Percentiles rank a stretch among this genome's conserved stretches.
These are phyloP conservation scores for Emergomyces pasteurianus DNA, from an alignment of 2,329 filamentous ascomycete species.

Conservation along the genomic window DNA sequence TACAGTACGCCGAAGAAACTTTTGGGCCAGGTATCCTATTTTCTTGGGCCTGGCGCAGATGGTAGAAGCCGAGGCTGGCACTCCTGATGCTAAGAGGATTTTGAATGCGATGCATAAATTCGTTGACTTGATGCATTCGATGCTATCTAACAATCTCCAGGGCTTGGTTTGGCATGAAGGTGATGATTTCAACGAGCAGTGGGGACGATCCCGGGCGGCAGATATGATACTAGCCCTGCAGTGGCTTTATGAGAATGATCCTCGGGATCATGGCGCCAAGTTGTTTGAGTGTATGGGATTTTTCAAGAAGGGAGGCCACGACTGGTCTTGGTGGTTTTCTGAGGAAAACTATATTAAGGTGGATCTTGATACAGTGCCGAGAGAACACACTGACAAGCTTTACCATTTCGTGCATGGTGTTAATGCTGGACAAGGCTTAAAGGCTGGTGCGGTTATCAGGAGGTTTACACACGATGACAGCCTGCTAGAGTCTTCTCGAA, in stretches of 20 bases:
- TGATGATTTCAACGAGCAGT: constrained; percentile 32
- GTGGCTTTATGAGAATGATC: constrained; percentile 38
- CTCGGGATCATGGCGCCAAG: constrained; percentile 22
- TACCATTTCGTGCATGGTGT: constrained; percentile 37
- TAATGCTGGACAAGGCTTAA: constrained; percentile 38
- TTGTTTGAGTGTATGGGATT: constrained; percentile 35
- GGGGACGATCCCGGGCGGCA: constrained; percentile 28
- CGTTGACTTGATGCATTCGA: constrained; percentile 39
- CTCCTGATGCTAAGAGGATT: constrained; percentile 31
- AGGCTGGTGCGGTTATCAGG: constrained; percentile 34
- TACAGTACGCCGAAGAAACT: constrained; percentile 30
- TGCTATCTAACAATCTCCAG: constrained; percentile 43
- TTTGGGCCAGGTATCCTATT: constrained; percentile 44
- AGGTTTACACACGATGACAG: constrained; percentile 35
- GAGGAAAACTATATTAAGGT: constrained; percentile 26
- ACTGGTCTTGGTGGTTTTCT: constrained; percentile 32
- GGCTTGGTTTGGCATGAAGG: constrained; percentile 38
- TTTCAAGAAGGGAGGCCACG: constrained; percentile 26
- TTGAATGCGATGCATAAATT: constrained; percentile 41
- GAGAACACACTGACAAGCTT: constrained; percentile 18
- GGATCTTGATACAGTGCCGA: constrained; percentile 23
- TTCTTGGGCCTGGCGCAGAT: constrained; percentile 38
- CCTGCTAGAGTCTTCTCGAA: constrained; percentile 28
- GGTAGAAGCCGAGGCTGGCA: constrained; percentile 38
- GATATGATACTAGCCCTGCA: constrained; percentile 38